These are phyloP conservation scores for Lachancea fermentati DNA, from an alignment of 805 yeast genomes.

Conservation along the genomic window DNA sequence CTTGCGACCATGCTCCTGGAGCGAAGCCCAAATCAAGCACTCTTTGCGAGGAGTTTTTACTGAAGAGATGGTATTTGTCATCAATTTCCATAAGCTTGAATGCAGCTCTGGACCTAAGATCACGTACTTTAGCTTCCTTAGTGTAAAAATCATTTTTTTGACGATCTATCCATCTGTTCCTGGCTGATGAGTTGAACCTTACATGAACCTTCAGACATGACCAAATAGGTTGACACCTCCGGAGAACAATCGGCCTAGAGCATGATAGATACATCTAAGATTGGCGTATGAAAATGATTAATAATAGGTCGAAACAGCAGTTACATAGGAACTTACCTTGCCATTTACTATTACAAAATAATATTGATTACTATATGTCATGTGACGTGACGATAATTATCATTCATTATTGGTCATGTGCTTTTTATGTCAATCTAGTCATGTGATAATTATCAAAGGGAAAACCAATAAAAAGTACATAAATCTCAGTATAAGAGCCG, in stretches of 20 bases:
- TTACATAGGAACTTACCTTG: too few relatives aligned
- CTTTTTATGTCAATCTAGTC: too few relatives aligned
- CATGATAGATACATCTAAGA: too few relatives aligned
- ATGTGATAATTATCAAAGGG: too few relatives aligned
- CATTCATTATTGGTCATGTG: too few relatives aligned
- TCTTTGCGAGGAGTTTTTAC: constrained; percentile 38
- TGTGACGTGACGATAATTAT: too few relatives aligned
- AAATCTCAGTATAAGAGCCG: too few relatives aligned
- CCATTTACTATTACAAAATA: too few relatives aligned
- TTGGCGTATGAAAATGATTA: too few relatives aligned
- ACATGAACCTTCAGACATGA: background rate
- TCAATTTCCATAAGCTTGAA: constrained; percentile 78
- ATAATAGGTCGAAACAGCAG: too few relatives aligned
- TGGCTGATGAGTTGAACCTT: constrained; percentile 41
- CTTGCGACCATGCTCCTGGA: constrained; percentile 94
- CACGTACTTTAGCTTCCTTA: constrained; percentile 55
- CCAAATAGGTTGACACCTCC: constrained; percentile 1
- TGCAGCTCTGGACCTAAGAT: constrained; percentile 82
- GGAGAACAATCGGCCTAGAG: constrained; percentile 1
- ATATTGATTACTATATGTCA: too few relatives aligned
- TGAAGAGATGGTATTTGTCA: constrained; percentile 54
- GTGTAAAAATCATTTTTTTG: constrained; percentile 62
- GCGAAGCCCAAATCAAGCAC: constrained; percentile 90
- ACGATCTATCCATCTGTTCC: constrained; percentile 69
- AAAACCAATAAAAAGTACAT: too few relatives aligned